Evolutionary conservation across 176 grass and related monocot species (phyloP).

Genomic region (Stipa capillata): DNA sequence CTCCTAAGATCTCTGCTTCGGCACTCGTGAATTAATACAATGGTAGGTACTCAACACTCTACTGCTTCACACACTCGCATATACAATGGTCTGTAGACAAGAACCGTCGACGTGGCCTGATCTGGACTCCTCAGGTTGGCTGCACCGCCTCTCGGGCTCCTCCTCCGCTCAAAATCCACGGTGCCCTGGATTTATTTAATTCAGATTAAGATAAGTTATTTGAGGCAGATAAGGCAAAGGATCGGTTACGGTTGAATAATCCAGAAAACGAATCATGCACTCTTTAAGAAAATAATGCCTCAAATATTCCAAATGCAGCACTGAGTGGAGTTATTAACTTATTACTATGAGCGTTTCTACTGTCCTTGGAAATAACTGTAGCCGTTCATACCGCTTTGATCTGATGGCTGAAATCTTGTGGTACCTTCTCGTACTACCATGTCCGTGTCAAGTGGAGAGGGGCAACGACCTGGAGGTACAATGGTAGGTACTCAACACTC

Average conservation of each 20-base stretch:
- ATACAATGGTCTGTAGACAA: not conserved
- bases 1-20: not conserved
- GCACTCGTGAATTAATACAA: not conserved
- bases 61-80: slow-evolving; percentile 4
- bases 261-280: not conserved
- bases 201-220: not conserved
- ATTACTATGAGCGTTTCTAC: no score
- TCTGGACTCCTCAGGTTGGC: slow-evolving; percentile 9
- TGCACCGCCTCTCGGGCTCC: slow-evolving; percentile 8
- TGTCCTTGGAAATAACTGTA: no score
- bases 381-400: no score
- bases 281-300: not conserved
- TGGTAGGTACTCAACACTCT: not conserved
- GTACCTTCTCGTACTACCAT: no score
- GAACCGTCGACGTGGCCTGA: not conserved
- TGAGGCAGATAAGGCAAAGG: not conserved
- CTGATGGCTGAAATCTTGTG: no score
- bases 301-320: not conserved
- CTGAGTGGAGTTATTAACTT: no score
- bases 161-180: slow-evolving; percentile 60
- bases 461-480: no score
- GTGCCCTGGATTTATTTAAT: slow-evolving; percentile 43
- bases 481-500: not conserved
- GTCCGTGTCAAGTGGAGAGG: no score
- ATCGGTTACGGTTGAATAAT: not conserved